phyloP scores from a whole-genome alignment of 2,329 filamentous ascomycete species.

The Cytospora piceicola region DNA sequence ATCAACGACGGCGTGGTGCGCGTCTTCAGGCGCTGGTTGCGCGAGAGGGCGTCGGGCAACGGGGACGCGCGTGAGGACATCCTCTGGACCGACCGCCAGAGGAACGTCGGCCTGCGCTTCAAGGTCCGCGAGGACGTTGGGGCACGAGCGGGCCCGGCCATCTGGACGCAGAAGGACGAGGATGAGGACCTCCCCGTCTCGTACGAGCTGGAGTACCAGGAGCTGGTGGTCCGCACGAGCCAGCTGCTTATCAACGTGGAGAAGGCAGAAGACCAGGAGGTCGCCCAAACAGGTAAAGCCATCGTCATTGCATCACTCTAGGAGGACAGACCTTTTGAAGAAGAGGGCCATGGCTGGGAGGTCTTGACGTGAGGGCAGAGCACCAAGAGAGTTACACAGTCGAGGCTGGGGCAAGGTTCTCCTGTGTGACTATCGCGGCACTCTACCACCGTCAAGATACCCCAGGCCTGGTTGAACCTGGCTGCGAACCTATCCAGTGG shows the following conservation, averaged over 20 bases:
- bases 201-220: slow-evolving; percentile 73
- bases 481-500: slow-evolving; percentile 13
- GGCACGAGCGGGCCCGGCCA: slow-evolving; percentile 42
- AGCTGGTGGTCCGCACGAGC: slow-evolving; percentile 68
- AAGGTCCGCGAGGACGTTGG: slow-evolving; percentile 63
- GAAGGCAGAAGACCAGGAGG: slow-evolving; percentile 63
- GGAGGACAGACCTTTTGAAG: slow-evolving; percentile 21
- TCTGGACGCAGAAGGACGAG: slow-evolving; percentile 25
- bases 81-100: slow-evolving; percentile 69
- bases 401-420: slow-evolving; percentile 31
- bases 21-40: slow-evolving; percentile 75
- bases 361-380: slow-evolving; percentile 7
- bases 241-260: slow-evolving; percentile 69
- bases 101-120: slow-evolving; percentile 71
- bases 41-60: slow-evolving; percentile 52
- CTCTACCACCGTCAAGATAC: slow-evolving; percentile 11
- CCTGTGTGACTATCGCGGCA: slow-evolving; percentile 4
- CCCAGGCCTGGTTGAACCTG: background rate
- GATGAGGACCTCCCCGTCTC: slow-evolving; percentile 70
- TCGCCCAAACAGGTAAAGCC: slow-evolving; percentile 65
- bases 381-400: slow-evolving; percentile 10
- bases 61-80: slow-evolving; percentile 45
- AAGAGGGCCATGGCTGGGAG: slow-evolving; percentile 6
- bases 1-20: slow-evolving; percentile 71
- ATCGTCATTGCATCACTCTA: slow-evolving; percentile 62